Percentiles rank a stretch among this genome's conserved stretches.
Evolutionary conservation across 1,139 yeast species (phyloP).

Genomic region (Candida frijolesensis): DNA sequence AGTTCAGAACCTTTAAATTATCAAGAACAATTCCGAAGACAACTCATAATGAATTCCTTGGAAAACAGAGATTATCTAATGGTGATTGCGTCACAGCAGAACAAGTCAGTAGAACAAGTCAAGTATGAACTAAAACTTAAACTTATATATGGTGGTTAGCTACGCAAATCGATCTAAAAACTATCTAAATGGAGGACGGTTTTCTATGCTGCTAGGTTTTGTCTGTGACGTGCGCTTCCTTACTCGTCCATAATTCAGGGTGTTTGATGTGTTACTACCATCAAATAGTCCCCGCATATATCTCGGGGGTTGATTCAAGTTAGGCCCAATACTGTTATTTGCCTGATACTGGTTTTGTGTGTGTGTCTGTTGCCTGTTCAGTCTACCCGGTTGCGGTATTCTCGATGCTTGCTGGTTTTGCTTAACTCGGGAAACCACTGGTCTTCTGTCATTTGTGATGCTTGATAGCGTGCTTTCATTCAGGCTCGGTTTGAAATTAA

Average conservation of each 20-base stretch:
- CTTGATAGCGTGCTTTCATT: not conserved
- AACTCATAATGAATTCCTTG: constrained; percentile 41
- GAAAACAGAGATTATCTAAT: constrained; percentile 47
- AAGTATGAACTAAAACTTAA: constrained; percentile 38
- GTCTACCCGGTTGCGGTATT: constrained; percentile 19
- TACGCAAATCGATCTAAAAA: constrained; percentile 2
- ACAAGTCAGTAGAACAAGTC: constrained; percentile 47
- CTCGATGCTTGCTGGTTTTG: constrained; percentile 15
- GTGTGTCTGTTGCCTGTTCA: not conserved
- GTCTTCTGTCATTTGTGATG: not conserved
- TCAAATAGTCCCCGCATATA: constrained; percentile 45
- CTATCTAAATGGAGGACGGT: constrained; percentile 28
- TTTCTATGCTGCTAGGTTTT: constrained; percentile 7
- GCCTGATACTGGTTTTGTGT: not conserved
- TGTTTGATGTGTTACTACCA: constrained; percentile 17
- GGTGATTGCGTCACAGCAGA: constrained; percentile 46
- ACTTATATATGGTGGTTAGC: constrained; percentile 16
- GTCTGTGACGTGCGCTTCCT: constrained; percentile 2
- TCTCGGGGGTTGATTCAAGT: constrained; percentile 48
- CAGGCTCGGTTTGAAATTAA: constrained; percentile 4
- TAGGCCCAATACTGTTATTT: constrained; percentile 23
- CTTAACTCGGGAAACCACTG: constrained; percentile 8
- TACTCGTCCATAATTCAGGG: constrained; percentile 4
- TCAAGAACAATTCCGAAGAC: constrained; percentile 43
- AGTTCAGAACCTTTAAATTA: constrained; percentile 23